Conservation (phyloP, 768 basidiomycete genomes). For the Leccinum fibrillosum region DNA sequence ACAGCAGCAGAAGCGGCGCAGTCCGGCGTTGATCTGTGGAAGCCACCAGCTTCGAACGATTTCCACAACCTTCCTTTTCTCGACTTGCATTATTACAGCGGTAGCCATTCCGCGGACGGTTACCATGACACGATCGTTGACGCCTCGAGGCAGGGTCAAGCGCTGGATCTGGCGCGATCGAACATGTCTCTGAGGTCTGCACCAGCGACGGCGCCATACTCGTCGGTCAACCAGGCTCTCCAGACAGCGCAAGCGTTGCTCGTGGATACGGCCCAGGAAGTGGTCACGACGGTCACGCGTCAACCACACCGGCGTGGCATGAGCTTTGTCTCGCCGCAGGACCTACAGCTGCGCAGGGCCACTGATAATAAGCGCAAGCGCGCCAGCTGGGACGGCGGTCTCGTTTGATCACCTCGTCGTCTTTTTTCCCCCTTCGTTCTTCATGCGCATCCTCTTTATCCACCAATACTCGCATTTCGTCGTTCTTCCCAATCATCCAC, state of each 20-base stretch:
- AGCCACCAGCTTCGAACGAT: slow-evolving; percentile 28
- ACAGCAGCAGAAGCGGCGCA: slow-evolving; percentile 11
- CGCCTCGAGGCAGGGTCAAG: slow-evolving; percentile 41
- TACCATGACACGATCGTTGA: slow-evolving; percentile 24
- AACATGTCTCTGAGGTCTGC: slow-evolving; percentile 29
- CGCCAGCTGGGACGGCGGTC: slow-evolving; percentile 54
- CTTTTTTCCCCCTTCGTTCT: neutral
- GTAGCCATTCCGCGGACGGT: slow-evolving; percentile 27
- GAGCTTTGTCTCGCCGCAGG: slow-evolving; percentile 53
- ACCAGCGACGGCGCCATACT: slow-evolving; percentile 22
- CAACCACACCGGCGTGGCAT: slow-evolving; percentile 44
- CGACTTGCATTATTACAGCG: slow-evolving; percentile 67
- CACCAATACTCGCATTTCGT: slow-evolving; percentile 11
- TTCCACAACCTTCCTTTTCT: slow-evolving; percentile 61
- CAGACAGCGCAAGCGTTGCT: slow-evolving; percentile 33
- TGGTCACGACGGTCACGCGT: slow-evolving; percentile 6
- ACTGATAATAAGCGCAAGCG: slow-evolving; percentile 56
- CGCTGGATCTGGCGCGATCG: slow-evolving; percentile 48
- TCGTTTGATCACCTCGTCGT: slow-evolving; percentile 18
- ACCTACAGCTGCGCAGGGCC: slow-evolving; percentile 44
- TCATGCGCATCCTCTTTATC: slow-evolving; percentile 6
- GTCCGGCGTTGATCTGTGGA: slow-evolving; percentile 27
- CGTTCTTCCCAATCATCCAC: slow-evolving; percentile 5
- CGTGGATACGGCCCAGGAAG: slow-evolving; percentile 16
- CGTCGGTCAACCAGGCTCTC: slow-evolving; percentile 31